These are phyloP conservation scores for Raffaelea arxii DNA, from an alignment of 2,329 filamentous ascomycete species.

Conservation along the genomic window DNA sequence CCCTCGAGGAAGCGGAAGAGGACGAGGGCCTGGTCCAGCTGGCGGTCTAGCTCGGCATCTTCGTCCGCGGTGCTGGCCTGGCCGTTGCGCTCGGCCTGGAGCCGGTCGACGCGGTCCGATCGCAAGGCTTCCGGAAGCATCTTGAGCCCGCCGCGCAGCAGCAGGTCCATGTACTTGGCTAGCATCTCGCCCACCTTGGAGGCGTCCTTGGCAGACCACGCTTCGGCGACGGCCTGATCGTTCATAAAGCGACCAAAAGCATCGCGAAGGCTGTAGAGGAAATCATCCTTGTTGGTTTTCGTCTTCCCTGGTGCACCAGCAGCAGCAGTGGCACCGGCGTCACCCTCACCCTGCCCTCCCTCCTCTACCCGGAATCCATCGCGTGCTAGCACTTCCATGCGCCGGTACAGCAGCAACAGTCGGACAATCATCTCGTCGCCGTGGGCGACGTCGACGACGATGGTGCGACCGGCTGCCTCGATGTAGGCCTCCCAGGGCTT, in stretches of 20 bases:
- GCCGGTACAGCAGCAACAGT: constrained; percentile 69
- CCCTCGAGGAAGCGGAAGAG: constrained; percentile 95
- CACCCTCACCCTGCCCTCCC: too few relatives aligned
- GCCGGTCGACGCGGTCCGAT: constrained; percentile 49
- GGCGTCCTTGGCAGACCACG: constrained; percentile 65
- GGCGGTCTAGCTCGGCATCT: constrained; percentile 81
- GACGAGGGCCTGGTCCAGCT: constrained; percentile 86
- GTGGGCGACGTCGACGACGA: constrained; percentile 46
- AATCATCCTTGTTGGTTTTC: too few relatives aligned
- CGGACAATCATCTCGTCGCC: constrained; percentile 80
- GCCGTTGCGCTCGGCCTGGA: constrained; percentile 49
- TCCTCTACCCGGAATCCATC: constrained; percentile 70
- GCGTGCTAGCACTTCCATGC: constrained; percentile 66
- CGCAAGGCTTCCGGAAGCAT: constrained; percentile 62
- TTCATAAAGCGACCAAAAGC: constrained; percentile 90
- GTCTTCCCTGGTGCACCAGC: too few relatives aligned
- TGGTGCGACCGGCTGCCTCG: constrained; percentile 58
- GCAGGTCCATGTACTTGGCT: constrained; percentile 87
- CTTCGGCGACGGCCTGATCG: constrained; percentile 56
- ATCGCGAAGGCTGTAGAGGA: constrained; percentile 71
- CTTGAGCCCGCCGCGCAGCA: constrained; percentile 81
- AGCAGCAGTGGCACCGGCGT: too few relatives aligned
- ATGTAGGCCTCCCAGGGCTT: constrained; percentile 73
- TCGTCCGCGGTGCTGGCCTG: constrained; percentile 69
- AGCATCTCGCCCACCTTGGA: constrained; percentile 98